These are phyloP conservation scores for Rhodocollybia butyracea DNA, from an alignment of 768 basidiomycete genomes.

Conservation along the genomic window DNA sequence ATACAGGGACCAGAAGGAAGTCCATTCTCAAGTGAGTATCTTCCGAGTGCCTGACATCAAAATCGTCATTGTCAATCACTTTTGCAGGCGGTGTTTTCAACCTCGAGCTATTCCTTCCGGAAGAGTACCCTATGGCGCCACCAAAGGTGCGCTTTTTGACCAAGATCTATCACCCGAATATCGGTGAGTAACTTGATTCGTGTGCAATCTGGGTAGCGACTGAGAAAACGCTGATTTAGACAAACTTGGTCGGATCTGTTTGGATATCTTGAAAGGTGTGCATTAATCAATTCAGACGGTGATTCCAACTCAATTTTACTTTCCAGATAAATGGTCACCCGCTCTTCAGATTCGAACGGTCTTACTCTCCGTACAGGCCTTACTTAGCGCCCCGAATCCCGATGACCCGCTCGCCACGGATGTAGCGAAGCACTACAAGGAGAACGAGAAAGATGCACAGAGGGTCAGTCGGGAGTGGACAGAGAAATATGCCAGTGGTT, in stretches of 20 bases:
- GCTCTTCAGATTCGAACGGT: constrained; percentile 98
- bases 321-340: constrained; percentile 96
- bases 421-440: constrained; percentile 98
- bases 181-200: constrained; percentile 59
- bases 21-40: constrained; percentile 74
- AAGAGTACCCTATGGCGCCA: constrained; percentile 99
- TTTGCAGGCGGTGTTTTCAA: constrained; percentile 87
- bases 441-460: constrained; percentile 92
- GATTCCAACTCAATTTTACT: not conserved
- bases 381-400: constrained; percentile 94
- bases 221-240: constrained; percentile 43
- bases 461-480: constrained; percentile 96
- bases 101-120: constrained; percentile 96
- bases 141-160: constrained; percentile 98
- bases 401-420: constrained; percentile 94
- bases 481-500: constrained; percentile 64
- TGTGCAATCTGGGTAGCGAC: not conserved
- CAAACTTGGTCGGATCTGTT: constrained; percentile 96
- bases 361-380: constrained; percentile 93
- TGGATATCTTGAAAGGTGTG: constrained; percentile 95
- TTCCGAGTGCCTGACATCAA: too few relatives aligned
- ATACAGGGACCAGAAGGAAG: constrained; percentile 94
- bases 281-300: constrained; percentile 2
- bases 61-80: not conserved
- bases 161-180: constrained; percentile 99